Percentiles rank a stretch among this genome's conserved stretches.
Evolutionary conservation across 352 stramenopile genomes (phyloP).

Genomic region (Elongisporangium undulatum): DNA sequence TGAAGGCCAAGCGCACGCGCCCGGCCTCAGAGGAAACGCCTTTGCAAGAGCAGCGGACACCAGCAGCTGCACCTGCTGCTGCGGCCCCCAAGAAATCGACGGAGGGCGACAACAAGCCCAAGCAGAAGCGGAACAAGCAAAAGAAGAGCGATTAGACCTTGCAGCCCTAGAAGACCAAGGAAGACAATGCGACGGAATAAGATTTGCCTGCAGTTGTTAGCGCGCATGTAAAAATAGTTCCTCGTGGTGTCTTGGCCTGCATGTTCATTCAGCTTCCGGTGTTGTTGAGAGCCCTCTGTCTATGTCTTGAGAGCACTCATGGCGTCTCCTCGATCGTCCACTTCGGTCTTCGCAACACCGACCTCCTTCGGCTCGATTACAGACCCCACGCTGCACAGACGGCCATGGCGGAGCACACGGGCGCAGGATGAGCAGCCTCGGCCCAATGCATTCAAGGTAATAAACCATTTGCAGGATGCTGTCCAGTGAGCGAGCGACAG

Average conservation of each 20-base stretch:
- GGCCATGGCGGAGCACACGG: constrained; percentile 39
- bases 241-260: background rate
- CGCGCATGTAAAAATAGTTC: background rate
- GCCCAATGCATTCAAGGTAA: constrained; percentile 29
- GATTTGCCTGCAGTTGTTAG: background rate
- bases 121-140: constrained; percentile 19
- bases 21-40: constrained; percentile 6
- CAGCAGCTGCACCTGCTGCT: constrained; percentile 7
- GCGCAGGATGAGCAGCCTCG: constrained; percentile 15
- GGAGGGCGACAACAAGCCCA: background rate
- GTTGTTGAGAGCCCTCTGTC: no score
- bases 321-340: background rate
- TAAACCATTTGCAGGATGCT: constrained; percentile 4
- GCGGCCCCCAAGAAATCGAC: background rate
- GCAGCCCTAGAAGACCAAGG: background rate
- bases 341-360: background rate
- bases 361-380: constrained; percentile 50
- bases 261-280: background rate
- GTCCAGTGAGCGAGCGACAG: background rate
- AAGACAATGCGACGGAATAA: background rate
- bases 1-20: constrained; percentile 25
- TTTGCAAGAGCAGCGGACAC: constrained; percentile 6
- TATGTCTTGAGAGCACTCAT: background rate
- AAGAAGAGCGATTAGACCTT: constrained; percentile 19
- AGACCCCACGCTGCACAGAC: constrained; percentile 51